Percentiles rank a stretch among this genome's conserved stretches.
These are phyloP conservation scores for Gentiana macrophylla DNA, from an alignment of 257 asterid genomes.

Conservation along the genomic window DNA sequence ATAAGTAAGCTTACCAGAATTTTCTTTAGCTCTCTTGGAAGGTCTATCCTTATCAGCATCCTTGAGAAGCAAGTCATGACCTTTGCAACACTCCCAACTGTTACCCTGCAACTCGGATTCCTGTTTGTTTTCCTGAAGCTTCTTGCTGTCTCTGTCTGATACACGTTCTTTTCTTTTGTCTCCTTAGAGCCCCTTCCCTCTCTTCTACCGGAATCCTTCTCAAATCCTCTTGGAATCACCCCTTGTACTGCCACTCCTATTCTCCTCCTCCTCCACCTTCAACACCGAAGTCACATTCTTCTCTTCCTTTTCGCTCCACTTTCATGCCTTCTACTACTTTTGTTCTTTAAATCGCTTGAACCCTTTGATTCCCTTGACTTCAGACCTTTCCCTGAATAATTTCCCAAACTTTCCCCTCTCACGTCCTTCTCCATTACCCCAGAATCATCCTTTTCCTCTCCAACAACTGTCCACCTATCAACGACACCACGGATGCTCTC, in stretches of 20 bases:
- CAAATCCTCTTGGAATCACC: conserved; percentile 68
- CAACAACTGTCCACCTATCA: conserved; percentile 82
- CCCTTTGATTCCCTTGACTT: conserved; percentile 57
- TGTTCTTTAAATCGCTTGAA: conserved; percentile 47
- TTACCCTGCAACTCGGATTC: conserved; percentile 33
- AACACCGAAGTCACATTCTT: conserved; percentile 29
- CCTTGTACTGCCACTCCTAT: conserved; percentile 41
- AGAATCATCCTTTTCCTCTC: conserved; percentile 39
- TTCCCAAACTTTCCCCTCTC: conserved; percentile 39
- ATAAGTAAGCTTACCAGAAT: conserved; percentile 67
- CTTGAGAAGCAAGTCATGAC: conserved; percentile 39
- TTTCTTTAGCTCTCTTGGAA: conserved; percentile 58
- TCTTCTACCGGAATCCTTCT: conserved; percentile 62
- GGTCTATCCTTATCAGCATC: conserved; percentile 55
- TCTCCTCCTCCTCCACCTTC: conserved; percentile 59
- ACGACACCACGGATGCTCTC: conserved; percentile 30
- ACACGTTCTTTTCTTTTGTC: conserved; percentile 61
- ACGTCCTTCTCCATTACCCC: conserved; percentile 18
- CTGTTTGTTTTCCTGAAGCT: conserved; percentile 42
- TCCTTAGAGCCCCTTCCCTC: conserved; percentile 70
- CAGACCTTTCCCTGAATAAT: conserved; percentile 30
- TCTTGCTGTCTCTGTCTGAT: conserved; percentile 58
- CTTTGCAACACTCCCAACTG: conserved; percentile 38
- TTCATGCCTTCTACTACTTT: conserved; percentile 55
- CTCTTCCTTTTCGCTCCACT: conserved; percentile 54